These are phyloP conservation scores for Saccharomycopsis selenospora DNA, from an alignment of 805 yeast genomes.

Conservation along the genomic window DNA sequence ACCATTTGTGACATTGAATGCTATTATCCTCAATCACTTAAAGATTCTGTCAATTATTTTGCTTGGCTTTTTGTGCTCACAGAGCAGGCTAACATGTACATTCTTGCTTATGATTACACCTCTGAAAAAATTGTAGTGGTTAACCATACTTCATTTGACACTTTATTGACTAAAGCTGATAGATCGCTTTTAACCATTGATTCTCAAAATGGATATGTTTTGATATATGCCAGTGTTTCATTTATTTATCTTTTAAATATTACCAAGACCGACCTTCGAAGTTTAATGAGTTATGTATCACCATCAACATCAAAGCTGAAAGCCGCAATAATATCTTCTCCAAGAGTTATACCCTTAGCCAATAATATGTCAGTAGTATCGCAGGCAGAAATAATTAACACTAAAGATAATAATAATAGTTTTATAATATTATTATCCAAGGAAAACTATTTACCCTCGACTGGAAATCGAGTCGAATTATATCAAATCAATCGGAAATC, in stretches of 20 bases:
- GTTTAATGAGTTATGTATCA: not conserved
- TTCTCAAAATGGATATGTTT: not conserved
- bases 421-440: not conserved
- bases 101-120: not conserved
- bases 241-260: not conserved
- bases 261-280: not conserved
- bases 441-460: not conserved
- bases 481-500: not conserved
- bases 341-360: not conserved
- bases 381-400: not conserved
- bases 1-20: not conserved
- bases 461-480: not conserved
- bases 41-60: not conserved
- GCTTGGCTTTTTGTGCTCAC: conserved; percentile 5
- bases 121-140: not conserved
- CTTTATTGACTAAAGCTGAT: not conserved
- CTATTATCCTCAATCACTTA: not conserved
- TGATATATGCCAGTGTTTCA: not conserved
- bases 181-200: not conserved
- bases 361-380: not conserved
- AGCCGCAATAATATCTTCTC: not conserved
- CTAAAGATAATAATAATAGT: not conserved
- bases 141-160: not conserved
- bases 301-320: not conserved
- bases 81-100: not conserved